These are phyloP conservation scores for Castanea sativa DNA, from an alignment of 306 rosid genomes.

Conservation along the genomic window DNA sequence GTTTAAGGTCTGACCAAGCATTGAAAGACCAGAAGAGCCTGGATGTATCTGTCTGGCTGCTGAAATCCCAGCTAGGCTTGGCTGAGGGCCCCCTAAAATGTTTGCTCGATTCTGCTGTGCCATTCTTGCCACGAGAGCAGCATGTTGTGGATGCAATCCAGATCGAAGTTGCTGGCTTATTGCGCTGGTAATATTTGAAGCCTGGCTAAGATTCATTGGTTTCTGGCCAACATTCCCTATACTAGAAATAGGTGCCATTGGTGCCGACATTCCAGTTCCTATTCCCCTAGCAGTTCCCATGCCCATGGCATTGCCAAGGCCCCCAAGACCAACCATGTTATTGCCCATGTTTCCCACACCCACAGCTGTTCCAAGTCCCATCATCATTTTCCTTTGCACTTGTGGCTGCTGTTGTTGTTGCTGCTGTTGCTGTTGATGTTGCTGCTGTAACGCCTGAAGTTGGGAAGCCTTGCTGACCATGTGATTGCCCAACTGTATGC, in stretches of 20 bases:
- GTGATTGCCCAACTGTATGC: constrained; percentile 63
- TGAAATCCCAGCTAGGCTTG: constrained; percentile 58
- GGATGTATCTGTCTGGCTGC: constrained; percentile 79
- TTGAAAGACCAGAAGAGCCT: constrained; percentile 56
- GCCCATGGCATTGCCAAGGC: constrained; percentile 64
- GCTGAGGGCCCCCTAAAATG: constrained; percentile 64
- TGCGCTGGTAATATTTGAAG: constrained; percentile 52
- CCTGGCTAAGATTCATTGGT: constrained; percentile 58
- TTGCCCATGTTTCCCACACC: constrained; percentile 62
- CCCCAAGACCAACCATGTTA: constrained; percentile 73
- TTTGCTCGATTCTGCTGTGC: constrained; percentile 30
- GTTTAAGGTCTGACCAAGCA: constrained; percentile 60
- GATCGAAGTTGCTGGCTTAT: constrained; percentile 62
- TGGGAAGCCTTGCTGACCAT: constrained; percentile 63
- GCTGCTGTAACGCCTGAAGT: constrained; percentile 60
- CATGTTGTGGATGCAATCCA: constrained; percentile 31
- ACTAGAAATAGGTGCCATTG: constrained; percentile 74
- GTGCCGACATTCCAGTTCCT: constrained; percentile 77
- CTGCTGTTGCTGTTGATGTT: constrained; percentile 51
- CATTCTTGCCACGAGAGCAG: constrained; percentile 47
- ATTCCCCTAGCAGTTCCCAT: constrained; percentile 78
- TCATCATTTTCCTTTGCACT: constrained; percentile 79
- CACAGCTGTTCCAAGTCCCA: constrained; percentile 76
- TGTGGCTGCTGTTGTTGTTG: constrained; percentile 63
- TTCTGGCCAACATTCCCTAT: constrained; percentile 81